phyloP scores from a whole-genome alignment of 1,284 basidiomycete species.

The Hypsizygus ulmarius region DNA sequence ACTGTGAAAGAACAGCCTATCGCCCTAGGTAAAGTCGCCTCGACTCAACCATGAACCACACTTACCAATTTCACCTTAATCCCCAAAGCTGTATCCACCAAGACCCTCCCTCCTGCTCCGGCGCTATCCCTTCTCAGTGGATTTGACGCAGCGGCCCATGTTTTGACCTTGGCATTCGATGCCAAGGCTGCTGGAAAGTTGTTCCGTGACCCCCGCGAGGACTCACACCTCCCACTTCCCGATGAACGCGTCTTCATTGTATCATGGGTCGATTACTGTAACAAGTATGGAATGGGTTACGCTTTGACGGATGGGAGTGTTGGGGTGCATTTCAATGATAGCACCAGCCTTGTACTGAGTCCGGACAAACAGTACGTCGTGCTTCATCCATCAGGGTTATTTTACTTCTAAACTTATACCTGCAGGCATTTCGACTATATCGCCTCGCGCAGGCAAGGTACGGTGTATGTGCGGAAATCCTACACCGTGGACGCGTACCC shows the following conservation, averaged over 20 bases:
- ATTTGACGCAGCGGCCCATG: constrained; percentile 67
- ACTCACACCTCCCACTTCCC: constrained; percentile 51
- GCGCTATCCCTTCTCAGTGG: constrained; percentile 38
- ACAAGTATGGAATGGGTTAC: constrained; percentile 99
- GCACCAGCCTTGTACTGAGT: constrained; percentile 80
- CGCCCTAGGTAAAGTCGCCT: constrained; percentile 6
- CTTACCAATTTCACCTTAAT: background rate
- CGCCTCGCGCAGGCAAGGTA: constrained; percentile 57
- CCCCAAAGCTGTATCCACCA: constrained; percentile 14
- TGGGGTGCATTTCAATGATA: constrained; percentile 96
- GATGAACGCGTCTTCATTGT: constrained; percentile 89
- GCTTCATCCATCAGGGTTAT: background rate
- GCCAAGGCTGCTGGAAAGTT: constrained; percentile 56
- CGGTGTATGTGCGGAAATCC: constrained; percentile 69
- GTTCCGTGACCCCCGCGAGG: constrained; percentile 63
- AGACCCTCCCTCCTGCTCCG: constrained; percentile 19
- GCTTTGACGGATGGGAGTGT: constrained; percentile 93
- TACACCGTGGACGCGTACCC: constrained; percentile 64
- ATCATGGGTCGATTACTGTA: constrained; percentile 97
- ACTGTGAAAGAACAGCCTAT: constrained; percentile 8
- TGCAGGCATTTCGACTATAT: constrained; percentile 85
- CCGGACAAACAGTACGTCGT: constrained; percentile 74
- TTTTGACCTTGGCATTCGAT: constrained; percentile 68
- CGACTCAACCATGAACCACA: background rate
- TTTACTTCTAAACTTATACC: background rate